Evolutionary conservation across 2,329 filamentous ascomycete species (phyloP).

Genomic region (Fusarium sororula): DNA sequence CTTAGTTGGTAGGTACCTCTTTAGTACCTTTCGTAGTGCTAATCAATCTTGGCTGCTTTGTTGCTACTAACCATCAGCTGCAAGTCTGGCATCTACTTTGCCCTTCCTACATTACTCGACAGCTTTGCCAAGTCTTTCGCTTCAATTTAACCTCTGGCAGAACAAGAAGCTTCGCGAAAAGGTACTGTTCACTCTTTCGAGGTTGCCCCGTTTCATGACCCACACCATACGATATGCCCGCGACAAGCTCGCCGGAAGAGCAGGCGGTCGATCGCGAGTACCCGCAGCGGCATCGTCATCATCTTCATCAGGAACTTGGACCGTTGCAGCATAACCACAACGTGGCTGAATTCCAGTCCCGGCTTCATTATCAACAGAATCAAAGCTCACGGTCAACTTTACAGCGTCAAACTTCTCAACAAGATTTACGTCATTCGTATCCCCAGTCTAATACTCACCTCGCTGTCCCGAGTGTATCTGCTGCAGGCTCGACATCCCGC

Average conservation of each 20-base stretch:
- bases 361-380: constrained; percentile 13
- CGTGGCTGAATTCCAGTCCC: constrained; percentile 19
- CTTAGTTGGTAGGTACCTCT: background rate
- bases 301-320: constrained; percentile 33
- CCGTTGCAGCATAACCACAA: constrained; percentile 5
- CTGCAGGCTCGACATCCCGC: constrained; percentile 26
- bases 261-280: constrained; percentile 36
- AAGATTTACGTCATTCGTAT: constrained; percentile 1
- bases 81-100: background rate
- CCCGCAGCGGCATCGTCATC: constrained; percentile 21
- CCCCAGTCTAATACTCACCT: constrained; percentile 17
- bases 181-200: constrained; percentile 19
- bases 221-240: constrained; percentile 39
- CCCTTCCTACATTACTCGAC: background rate
- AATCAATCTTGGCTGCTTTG: background rate
- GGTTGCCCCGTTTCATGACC: constrained; percentile 36
- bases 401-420: constrained; percentile 7
- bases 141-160: constrained; percentile 17
- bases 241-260: constrained; percentile 36
- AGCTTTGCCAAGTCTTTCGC: constrained; percentile 29
- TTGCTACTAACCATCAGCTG: background rate
- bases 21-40: background rate
- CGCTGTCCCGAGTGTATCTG: constrained; percentile 17
- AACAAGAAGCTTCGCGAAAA: constrained; percentile 20
- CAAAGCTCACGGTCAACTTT: constrained; percentile 24